phyloP scores from a whole-genome alignment of 2,329 filamentous ascomycete genomes.

The Claviceps capensis region DNA sequence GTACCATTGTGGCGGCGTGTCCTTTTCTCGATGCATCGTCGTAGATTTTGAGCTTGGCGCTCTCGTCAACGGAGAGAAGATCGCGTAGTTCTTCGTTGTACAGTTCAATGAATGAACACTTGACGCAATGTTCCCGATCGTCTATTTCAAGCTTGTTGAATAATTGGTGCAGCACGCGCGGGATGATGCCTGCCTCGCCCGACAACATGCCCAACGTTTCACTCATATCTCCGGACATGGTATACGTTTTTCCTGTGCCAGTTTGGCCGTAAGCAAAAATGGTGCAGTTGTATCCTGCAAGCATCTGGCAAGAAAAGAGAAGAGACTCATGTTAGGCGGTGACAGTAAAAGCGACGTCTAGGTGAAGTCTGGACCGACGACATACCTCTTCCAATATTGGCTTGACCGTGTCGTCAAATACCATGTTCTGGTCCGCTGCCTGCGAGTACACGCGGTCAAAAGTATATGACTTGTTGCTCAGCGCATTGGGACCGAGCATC shows the following conservation, averaged over 20 bases:
- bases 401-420: conserved; percentile 90
- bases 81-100: conserved; percentile 97
- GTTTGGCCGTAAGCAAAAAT: conserved; percentile 98
- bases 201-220: conserved; percentile 75
- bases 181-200: conserved; percentile 89
- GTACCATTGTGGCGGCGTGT: conserved; percentile 74
- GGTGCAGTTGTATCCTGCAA: conserved; percentile 91
- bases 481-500: conserved; percentile 80
- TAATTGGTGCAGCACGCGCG: conserved; percentile 72
- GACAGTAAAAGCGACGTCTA: neutral
- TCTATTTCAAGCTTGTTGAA: conserved; percentile 74
- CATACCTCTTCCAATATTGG: conserved; percentile 84
- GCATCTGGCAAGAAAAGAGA: conserved; percentile 45
- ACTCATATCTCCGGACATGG: conserved; percentile 96
- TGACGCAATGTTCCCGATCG: conserved; percentile 74
- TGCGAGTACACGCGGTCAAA: conserved; percentile 97
- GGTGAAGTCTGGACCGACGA: neutral
- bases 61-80: conserved; percentile 69
- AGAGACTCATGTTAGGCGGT: neutral
- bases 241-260: conserved; percentile 96
- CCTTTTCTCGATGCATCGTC: conserved; percentile 81
- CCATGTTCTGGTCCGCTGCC: conserved; percentile 82
- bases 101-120: conserved; percentile 95
- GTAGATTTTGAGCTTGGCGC: conserved; percentile 82
- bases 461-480: conserved; percentile 91